These are phyloP conservation scores for Helenozyma rhizophorensis DNA, from an alignment of 805 yeast genomes.

Conservation along the genomic window DNA sequence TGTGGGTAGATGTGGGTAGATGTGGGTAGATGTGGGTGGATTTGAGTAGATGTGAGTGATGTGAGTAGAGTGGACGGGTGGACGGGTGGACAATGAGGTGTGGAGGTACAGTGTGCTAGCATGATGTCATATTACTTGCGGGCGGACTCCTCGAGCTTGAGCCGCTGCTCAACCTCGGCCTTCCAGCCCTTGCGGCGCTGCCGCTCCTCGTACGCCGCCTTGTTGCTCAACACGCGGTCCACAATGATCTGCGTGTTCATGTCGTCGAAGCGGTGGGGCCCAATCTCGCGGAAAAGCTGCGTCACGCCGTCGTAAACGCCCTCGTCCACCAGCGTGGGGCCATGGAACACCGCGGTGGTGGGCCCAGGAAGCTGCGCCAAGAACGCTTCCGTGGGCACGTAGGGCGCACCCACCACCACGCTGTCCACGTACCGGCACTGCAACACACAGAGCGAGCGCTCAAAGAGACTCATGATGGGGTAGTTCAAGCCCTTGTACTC, in stretches of 20 bases:
- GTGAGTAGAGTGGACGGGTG: too few relatives aligned
- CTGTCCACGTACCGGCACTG: constrained; percentile 86
- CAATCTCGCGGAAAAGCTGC: constrained; percentile 39
- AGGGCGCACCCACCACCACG: constrained; percentile 68
- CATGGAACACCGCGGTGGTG: constrained; percentile 47
- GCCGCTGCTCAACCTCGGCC: constrained; percentile 39
- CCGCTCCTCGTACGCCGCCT: constrained; percentile 75
- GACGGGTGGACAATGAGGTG: too few relatives aligned
- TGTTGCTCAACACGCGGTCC: constrained; percentile 63
- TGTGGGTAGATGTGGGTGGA: too few relatives aligned
- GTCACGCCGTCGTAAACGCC: constrained; percentile 30
- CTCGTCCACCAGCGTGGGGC: constrained; percentile 44
- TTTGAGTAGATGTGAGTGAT: too few relatives aligned
- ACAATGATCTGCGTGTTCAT: constrained; percentile 71
- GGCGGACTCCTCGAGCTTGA: constrained; percentile 23
- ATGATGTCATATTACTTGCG: too few relatives aligned
- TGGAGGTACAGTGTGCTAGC: too few relatives aligned
- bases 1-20: too few relatives aligned
- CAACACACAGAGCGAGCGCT: constrained; percentile 80
- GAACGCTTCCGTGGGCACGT: constrained; percentile 39
- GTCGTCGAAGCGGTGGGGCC: constrained; percentile 55
- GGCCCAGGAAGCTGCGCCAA: constrained; percentile 36
- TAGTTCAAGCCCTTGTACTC: constrained; percentile 55
- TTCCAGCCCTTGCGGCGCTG: constrained; percentile 86
- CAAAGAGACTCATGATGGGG: constrained; percentile 85